phyloP scores from a whole-genome alignment of 2,329 filamentous ascomycete species.

The Aspergillus glaucus region DNA sequence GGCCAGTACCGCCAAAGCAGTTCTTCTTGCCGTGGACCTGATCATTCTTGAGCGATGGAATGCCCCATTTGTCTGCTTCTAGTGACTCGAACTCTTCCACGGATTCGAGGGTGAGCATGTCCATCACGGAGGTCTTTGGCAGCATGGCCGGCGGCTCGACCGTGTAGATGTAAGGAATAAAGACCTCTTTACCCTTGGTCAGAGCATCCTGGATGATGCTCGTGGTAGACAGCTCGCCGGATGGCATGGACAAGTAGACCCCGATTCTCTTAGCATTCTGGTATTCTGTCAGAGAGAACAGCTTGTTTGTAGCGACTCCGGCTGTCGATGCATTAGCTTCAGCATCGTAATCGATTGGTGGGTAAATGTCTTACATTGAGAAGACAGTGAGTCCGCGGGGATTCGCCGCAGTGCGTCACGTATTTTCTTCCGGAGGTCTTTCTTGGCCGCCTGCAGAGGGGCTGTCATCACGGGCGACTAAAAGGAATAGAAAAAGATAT shows the following conservation, averaged over 20 bases:
- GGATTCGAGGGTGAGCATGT: slow-evolving; percentile 77
- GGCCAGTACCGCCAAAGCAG: slow-evolving; percentile 61
- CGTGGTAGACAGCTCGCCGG: slow-evolving; percentile 77
- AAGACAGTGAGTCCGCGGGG: slow-evolving; percentile 53
- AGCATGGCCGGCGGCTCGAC: slow-evolving; percentile 31
- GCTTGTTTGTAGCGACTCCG: slow-evolving; percentile 54
- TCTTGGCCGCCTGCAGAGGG: slow-evolving; percentile 62
- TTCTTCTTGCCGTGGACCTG: slow-evolving; percentile 63
- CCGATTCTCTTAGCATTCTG: slow-evolving; percentile 67
- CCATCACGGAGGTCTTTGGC: slow-evolving; percentile 69
- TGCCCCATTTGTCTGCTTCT: slow-evolving; percentile 80
- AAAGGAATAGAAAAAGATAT: background rate
- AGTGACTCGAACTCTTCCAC: slow-evolving; percentile 72
- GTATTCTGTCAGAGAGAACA: slow-evolving; percentile 68
- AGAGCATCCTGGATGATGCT: slow-evolving; percentile 77
- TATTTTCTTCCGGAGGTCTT: slow-evolving; percentile 65
- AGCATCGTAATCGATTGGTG: background rate
- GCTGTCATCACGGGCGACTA: slow-evolving; percentile 40
- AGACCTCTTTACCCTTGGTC: slow-evolving; percentile 71
- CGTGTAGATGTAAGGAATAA: slow-evolving; percentile 82
- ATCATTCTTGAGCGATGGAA: slow-evolving; percentile 69
- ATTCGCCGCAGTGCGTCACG: slow-evolving; percentile 59
- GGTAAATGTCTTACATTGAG: slow-evolving; percentile 57
- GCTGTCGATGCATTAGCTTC: slow-evolving; percentile 46
- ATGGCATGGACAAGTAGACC: slow-evolving; percentile 89